phyloP scores from a whole-genome alignment of 2,329 filamentous ascomycete genomes.

The Exophiala alcalophila region DNA sequence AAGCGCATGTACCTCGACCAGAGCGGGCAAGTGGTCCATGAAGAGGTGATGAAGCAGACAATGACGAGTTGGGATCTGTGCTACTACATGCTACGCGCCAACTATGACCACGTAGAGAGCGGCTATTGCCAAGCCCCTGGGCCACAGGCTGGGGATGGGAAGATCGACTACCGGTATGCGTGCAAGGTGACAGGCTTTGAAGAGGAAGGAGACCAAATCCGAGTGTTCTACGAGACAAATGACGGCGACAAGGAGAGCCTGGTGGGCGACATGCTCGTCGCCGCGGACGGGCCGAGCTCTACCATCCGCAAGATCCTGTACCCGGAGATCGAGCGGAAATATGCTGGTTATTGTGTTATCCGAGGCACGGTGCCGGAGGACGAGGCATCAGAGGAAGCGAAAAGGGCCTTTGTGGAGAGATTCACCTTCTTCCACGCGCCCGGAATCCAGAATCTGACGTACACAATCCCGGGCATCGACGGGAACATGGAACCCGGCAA shows the following conservation, averaged over 20 bases:
- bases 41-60: constrained; percentile 22
- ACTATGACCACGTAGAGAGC: constrained; percentile 28
- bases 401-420: constrained; percentile 21
- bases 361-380: constrained; percentile 43
- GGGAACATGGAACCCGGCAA: constrained; percentile 29
- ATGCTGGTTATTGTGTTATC: constrained; percentile 43
- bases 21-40: constrained; percentile 18
- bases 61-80: constrained; percentile 30
- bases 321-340: constrained; percentile 22
- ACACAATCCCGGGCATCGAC: constrained; percentile 33
- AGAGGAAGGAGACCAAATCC: constrained; percentile 21
- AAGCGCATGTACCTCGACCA: constrained; percentile 23
- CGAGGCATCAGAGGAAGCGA: constrained; percentile 37
- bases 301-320: constrained; percentile 27
- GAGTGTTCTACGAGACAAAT: constrained; percentile 21
- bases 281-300: constrained; percentile 28
- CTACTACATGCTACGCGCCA: constrained; percentile 29
- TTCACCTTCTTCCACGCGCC: constrained; percentile 24
- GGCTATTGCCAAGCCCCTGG: constrained; percentile 18
- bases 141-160: constrained; percentile 21
- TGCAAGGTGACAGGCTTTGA: constrained; percentile 23
- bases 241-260: constrained; percentile 17
- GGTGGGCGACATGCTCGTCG: constrained; percentile 27
- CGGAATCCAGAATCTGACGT: constrained; percentile 27
- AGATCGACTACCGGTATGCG: constrained; percentile 22